These are phyloP conservation scores for Botrytis squamosa DNA, from an alignment of 2,329 filamentous ascomycete genomes.

Conservation along the genomic window DNA sequence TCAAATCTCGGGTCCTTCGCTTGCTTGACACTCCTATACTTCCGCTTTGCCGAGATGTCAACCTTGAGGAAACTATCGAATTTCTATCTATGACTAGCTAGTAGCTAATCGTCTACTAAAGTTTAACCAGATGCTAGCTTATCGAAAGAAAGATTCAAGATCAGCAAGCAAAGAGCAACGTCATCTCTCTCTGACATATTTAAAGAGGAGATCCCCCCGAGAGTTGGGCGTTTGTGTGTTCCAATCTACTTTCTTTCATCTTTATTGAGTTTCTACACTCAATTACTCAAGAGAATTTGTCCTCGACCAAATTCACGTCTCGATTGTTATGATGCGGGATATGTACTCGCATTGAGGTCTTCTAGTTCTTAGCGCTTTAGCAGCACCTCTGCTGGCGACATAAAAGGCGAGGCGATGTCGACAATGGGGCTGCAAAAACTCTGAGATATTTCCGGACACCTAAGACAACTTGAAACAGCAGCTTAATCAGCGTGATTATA, in stretches of 20 bases:
- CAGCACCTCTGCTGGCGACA: not conserved
- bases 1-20: not conserved
- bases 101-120: not conserved
- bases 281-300: not conserved
- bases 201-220: not conserved
- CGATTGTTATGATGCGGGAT: not conserved
- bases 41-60: not conserved
- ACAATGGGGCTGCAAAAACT: not conserved
- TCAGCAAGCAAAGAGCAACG: not conserved
- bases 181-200: not conserved
- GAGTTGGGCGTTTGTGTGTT: accelerated
- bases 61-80: not conserved
- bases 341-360: not conserved
- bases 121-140: not conserved
- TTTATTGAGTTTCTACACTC: not conserved
- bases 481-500: not conserved
- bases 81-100: not conserved
- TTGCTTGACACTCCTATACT: not conserved
- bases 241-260: not conserved
- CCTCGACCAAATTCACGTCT: not conserved
- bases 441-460: not conserved
- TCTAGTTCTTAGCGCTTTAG: not conserved
- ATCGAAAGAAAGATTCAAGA: not conserved
- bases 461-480: not conserved
- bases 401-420: not conserved